phyloP scores from a whole-genome alignment of 495 filamentous ascomycete genomes.

The Aspergillus carlsbadensis region DNA sequence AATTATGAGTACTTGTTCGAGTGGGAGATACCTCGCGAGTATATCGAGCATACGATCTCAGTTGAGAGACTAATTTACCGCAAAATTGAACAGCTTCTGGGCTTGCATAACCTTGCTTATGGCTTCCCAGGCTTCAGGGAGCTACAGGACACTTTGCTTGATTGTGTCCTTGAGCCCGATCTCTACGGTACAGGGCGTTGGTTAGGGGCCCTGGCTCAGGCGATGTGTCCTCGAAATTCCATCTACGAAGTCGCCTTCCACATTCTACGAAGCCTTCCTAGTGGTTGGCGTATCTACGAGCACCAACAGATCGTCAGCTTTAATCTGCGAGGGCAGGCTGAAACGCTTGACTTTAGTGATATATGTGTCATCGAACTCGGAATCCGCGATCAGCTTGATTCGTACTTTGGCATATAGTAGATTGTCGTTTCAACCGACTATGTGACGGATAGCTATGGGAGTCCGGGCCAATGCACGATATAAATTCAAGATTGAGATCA shows the following conservation, averaged over 20 bases:
- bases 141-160: neutral
- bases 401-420: neutral
- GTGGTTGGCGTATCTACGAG: neutral
- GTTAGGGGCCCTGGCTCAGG: neutral
- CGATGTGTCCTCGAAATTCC: neutral
- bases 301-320: neutral
- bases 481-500: too few species aligned
- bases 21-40: neutral
- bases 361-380: neutral
- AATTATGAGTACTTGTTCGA: neutral
- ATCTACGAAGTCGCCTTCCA: neutral
- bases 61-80: neutral
- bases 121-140: neutral
- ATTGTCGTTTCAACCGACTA: too few species aligned
- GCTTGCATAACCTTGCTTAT: neutral
- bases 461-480: too few species aligned
- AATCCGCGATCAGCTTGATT: neutral
- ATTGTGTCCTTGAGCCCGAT: neutral
- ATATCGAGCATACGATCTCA: neutral
- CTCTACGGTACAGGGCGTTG: neutral
- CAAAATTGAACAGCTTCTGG: neutral
- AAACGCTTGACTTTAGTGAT: neutral
- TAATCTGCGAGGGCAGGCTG: neutral
- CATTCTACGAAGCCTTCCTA: neutral
- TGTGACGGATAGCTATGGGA: too few species aligned